These are phyloP conservation scores for Boletus rubescentipes DNA, from an alignment of 768 basidiomycete species.

Conservation along the genomic window DNA sequence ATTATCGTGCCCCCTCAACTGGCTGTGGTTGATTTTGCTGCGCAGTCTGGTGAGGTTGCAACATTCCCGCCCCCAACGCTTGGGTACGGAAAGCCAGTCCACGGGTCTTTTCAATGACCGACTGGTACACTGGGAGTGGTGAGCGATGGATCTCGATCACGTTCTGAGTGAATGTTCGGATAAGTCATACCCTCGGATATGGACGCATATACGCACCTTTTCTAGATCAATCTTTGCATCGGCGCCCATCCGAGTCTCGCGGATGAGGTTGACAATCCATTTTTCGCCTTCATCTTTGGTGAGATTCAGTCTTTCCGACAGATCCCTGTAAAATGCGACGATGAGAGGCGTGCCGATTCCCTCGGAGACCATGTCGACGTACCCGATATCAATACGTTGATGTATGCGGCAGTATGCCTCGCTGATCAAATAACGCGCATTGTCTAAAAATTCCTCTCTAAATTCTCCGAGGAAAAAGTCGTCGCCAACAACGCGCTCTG, in stretches of 20 bases:
- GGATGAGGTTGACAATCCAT: constrained; percentile 99
- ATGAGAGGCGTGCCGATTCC: not conserved
- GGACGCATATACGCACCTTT: constrained; percentile 51
- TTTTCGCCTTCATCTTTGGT: constrained; percentile 96
- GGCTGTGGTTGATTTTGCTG: constrained; percentile 33
- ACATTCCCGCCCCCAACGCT: constrained; percentile 80
- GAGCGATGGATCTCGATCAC: constrained; percentile 95
- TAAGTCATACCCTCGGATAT: not conserved
- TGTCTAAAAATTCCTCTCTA: constrained; percentile 93
- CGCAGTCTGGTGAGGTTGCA: constrained; percentile 33
- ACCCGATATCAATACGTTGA: constrained; percentile 88
- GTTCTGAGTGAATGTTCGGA: constrained; percentile 55
- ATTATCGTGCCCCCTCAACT: constrained; percentile 29
- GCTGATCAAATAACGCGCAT: constrained; percentile 92
- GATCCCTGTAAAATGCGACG: constrained; percentile 53
- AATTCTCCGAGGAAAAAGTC: constrained; percentile 95
- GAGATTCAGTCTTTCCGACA: constrained; percentile 91
- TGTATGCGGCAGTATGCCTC: constrained; percentile 99
- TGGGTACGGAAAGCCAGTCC: constrained; percentile 90
- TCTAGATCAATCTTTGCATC: constrained; percentile 98
- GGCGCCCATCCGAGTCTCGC: constrained; percentile 94
- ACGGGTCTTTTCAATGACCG: constrained; percentile 93
- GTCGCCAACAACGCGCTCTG: constrained; percentile 79
- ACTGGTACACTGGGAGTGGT: constrained; percentile 86
- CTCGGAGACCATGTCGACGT: constrained; percentile 20